Conservation (phyloP, 192 early-diverging fungal genomes). For the Ambispora gerdemannii region DNA sequence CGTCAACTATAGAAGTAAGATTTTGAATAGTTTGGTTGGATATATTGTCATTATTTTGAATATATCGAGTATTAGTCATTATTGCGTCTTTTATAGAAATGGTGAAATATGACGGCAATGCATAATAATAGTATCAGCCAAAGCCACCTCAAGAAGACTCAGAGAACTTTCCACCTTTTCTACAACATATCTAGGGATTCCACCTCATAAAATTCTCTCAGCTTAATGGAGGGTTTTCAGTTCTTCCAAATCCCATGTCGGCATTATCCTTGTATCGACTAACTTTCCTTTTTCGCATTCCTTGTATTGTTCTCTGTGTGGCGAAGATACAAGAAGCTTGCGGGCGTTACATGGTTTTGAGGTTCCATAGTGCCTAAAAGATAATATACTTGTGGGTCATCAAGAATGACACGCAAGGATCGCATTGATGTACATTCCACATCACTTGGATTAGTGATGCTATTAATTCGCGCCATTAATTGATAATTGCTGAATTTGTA, state of each 20-base stretch:
- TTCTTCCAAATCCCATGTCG: conserved; percentile 2
- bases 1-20: no score
- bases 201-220: conserved; percentile 16
- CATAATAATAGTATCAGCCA: no score
- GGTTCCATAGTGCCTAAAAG: neutral
- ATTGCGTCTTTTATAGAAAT: no score
- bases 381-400: conserved; percentile 14
- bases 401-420: neutral
- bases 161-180: conserved; percentile 13
- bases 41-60: no score
- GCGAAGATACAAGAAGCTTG: conserved; percentile 5
- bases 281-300: neutral
- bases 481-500: conserved; percentile 19
- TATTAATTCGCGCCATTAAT: no score
- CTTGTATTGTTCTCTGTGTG: conserved; percentile 15
- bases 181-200: conserved; percentile 16
- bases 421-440: conserved; percentile 3
- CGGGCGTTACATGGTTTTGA: conserved; percentile 17
- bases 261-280: conserved; percentile 21
- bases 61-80: no score
- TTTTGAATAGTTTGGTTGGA: no score
- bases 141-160: conserved; percentile 6
- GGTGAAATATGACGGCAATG: no score
- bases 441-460: no score
- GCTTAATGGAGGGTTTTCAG: conserved; percentile 11